A percentile compares a stretch with the other conserved stretches of the same genome.
Evolutionary conservation across 1,284 basidiomycete genomes (phyloP).

Genomic region (Marasmius fiardii): DNA sequence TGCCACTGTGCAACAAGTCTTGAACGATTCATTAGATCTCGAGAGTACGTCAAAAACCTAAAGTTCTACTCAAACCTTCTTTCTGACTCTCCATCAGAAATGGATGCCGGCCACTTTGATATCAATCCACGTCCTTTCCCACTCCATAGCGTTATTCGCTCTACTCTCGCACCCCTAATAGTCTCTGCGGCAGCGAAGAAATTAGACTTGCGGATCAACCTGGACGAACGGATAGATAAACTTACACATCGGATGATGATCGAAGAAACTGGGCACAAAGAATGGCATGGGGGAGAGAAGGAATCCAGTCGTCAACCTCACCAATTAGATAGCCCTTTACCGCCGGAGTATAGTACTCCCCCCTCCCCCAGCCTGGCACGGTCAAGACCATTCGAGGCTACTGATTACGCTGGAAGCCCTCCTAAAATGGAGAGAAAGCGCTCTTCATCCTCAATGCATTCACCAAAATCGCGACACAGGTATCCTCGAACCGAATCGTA

Average conservation of each 20-base stretch:
- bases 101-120: conserved; percentile 37
- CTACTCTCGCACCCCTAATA: conserved; percentile 41
- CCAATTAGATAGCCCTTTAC: neutral
- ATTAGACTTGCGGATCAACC: conserved; percentile 36
- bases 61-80: neutral
- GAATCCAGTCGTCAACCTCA: neutral
- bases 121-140: conserved; percentile 40
- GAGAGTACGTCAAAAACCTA: conserved; percentile 18
- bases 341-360: neutral
- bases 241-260: conserved; percentile 16
- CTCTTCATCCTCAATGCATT: neutral
- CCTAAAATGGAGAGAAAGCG: conserved; percentile 5
- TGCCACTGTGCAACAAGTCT: conserved; percentile 45
- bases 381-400: neutral
- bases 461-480: neutral
- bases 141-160: conserved; percentile 45
- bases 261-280: neutral
- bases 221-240: conserved; percentile 45
- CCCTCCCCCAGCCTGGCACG: neutral
- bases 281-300: neutral
- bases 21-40: conserved; percentile 51
- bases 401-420: conserved; percentile 2
- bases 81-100: conserved; percentile 15
- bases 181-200: conserved; percentile 40
- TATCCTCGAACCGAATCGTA: neutral